Conservation (phyloP, 305 asterid species). For the Fraxinus albicans region DNA sequence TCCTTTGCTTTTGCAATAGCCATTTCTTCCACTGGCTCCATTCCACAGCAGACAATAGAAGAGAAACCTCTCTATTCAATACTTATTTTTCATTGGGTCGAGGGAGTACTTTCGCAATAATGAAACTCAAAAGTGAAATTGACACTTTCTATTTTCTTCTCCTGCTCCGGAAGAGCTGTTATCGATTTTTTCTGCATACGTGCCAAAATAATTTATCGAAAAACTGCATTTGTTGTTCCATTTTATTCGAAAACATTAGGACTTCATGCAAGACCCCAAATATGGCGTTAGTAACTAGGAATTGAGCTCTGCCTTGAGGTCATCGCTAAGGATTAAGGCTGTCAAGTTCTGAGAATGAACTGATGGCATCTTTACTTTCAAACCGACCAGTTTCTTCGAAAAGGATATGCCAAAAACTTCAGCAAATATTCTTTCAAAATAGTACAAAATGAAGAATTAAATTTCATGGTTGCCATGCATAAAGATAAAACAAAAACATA, state of each 20-base stretch:
- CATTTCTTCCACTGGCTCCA: constrained; percentile 25
- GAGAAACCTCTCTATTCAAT: background rate
- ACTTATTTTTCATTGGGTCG: background rate
- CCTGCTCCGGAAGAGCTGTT: background rate
- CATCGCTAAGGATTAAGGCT: background rate
- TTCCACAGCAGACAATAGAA: constrained; percentile 12
- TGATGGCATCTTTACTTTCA: background rate
- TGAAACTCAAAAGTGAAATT: background rate
- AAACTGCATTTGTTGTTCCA: background rate
- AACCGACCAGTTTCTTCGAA: background rate
- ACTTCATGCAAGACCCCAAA: background rate
- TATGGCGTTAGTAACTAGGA: background rate
- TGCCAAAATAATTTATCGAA: background rate
- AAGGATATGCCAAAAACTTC: no score
- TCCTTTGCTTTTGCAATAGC: constrained; percentile 6
- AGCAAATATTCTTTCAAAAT: background rate
- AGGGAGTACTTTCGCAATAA: background rate
- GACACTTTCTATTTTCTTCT: background rate
- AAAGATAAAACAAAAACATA: background rate
- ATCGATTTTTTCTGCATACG: background rate
- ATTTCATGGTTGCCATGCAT: background rate
- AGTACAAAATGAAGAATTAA: background rate
- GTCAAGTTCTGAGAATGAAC: background rate
- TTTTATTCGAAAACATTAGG: background rate
- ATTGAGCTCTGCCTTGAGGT: background rate